phyloP scores from a whole-genome alignment of 75 land plant species.

The Chamaecyparis obtusa region DNA sequence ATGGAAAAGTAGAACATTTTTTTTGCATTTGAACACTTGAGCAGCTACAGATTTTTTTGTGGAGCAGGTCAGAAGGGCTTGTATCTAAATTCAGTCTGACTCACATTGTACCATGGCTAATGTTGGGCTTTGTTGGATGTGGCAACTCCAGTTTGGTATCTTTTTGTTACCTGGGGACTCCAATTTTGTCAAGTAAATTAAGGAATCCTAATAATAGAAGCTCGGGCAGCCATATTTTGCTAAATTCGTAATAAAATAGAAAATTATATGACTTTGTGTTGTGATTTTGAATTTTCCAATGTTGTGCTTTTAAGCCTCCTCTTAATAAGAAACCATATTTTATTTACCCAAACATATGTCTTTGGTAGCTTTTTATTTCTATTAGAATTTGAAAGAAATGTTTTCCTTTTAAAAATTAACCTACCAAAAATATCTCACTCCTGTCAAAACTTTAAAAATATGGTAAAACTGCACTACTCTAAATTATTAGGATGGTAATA shows the following conservation, averaged over 20 bases:
- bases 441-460: background rate
- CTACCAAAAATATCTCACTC: background rate
- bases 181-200: background rate
- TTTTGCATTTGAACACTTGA: too few species aligned
- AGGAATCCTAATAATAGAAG: background rate
- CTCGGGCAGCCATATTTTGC: background rate
- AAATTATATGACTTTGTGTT: too few species aligned
- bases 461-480: background rate
- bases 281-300: background rate
- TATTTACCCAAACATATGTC: background rate
- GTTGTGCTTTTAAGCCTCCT: background rate
- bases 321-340: too few species aligned
- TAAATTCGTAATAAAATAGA: too few species aligned
- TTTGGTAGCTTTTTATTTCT: background rate
- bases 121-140: background rate
- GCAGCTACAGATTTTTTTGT: background rate
- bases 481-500: background rate
- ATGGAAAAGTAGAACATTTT: too few species aligned
- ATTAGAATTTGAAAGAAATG: too few species aligned
- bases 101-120: background rate
- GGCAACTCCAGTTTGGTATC: background rate
- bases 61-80: background rate
- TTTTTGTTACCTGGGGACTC: background rate
- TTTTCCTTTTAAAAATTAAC: background rate
- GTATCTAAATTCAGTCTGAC: background rate